Evolutionary conservation across 2,329 filamentous ascomycete species (phyloP).

Genomic region (Bimuria novae-zelandiae): DNA sequence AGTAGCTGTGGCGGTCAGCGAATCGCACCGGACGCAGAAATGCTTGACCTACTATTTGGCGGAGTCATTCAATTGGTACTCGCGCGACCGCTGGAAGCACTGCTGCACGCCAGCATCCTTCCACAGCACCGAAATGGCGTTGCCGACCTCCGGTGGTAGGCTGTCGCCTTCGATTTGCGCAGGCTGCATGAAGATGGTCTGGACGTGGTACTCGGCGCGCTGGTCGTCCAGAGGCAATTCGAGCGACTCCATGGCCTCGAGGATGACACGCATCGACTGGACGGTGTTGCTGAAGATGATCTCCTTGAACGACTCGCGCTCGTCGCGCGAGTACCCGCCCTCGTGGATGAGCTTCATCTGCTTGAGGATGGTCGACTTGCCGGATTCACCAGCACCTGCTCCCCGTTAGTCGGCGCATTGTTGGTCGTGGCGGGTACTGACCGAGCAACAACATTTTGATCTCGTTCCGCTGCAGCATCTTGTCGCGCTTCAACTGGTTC

Average conservation of each 20-base stretch:
- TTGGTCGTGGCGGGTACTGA: conserved; percentile 56
- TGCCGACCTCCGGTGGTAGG: conserved; percentile 90
- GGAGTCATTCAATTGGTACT: conserved; percentile 96
- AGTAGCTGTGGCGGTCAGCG: conserved; percentile 68
- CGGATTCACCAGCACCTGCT: conserved; percentile 93
- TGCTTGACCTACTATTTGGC: conserved; percentile 79
- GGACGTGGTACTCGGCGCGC: conserved; percentile 94
- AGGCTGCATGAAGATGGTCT: conserved; percentile 98
- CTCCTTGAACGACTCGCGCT: conserved; percentile 71
- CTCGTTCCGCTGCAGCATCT: conserved; percentile 98
- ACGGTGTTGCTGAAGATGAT: conserved; percentile 75
- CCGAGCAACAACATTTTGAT: conserved; percentile 99
- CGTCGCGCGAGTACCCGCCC: conserved; percentile 95
- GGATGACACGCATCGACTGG: conserved; percentile 71
- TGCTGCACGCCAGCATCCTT: conserved; percentile 90
- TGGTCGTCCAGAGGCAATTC: conserved; percentile 86
- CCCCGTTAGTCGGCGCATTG: conserved; percentile 33
- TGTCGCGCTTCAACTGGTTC: conserved; percentile 97
- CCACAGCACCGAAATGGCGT: conserved; percentile 90
- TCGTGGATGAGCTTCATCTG: conserved; percentile 99
- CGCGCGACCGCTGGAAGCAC: conserved; percentile 92
- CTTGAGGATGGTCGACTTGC: conserved; percentile 92
- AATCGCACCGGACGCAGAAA: conserved; percentile 4
- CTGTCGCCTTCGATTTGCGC: conserved; percentile 95
- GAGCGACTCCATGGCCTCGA: conserved; percentile 71